phyloP scores from a whole-genome alignment of 805 yeast genomes.

The Teunomyces gatunensis region DNA sequence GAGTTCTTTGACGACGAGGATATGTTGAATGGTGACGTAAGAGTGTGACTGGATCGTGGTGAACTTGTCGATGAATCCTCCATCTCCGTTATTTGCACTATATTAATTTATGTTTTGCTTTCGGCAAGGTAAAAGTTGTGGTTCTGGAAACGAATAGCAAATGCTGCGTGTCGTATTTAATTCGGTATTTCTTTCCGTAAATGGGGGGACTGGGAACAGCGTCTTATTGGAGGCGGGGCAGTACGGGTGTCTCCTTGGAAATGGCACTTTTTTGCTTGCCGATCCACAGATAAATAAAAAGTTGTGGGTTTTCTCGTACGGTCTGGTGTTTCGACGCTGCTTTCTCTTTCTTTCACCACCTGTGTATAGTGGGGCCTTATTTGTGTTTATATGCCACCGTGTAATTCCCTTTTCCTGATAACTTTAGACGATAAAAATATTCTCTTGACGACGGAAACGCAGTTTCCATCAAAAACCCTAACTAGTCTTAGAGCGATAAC shows the following conservation, averaged over 20 bases:
- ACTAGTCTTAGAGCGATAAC: too few relatives aligned
- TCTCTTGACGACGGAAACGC: background rate
- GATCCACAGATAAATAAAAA: background rate
- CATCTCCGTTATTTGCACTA: background rate
- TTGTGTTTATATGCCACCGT: background rate
- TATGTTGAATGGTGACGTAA: constrained; percentile 3
- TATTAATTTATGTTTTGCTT: background rate
- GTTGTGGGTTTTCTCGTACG: background rate
- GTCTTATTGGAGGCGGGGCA: too few relatives aligned
- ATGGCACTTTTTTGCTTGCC: background rate
- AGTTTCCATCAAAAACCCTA: background rate
- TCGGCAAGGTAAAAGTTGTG: too few relatives aligned
- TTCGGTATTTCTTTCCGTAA: too few relatives aligned
- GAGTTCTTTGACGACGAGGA: background rate
- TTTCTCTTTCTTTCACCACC: background rate
- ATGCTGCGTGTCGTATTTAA: too few relatives aligned
- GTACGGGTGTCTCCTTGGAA: background rate
- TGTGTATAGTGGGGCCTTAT: background rate
- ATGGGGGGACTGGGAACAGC: too few relatives aligned
- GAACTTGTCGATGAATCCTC: background rate
- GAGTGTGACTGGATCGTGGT: background rate
- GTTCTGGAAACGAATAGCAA: too few relatives aligned
- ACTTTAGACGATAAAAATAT: background rate
- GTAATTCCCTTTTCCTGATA: background rate
- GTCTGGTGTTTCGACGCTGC: background rate